Evolutionary conservation across 768 basidiomycete species (phyloP).

Genomic region (Podaxis sp.): DNA sequence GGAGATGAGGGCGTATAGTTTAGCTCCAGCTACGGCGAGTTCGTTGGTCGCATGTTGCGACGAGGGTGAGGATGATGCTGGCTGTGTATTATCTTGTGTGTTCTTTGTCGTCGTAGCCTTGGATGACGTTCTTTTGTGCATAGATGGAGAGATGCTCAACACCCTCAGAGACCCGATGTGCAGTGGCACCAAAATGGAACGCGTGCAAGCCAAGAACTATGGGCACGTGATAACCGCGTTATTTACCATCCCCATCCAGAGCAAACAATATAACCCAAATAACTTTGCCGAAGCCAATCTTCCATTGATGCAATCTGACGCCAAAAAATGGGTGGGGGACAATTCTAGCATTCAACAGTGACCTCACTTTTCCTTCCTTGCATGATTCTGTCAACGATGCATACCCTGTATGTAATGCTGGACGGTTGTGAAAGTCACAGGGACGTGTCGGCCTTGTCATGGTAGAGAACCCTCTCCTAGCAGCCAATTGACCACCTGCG

Average conservation of each 20-base stretch:
- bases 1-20: constrained; percentile 7
- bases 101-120: constrained; percentile 1
- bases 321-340: no score
- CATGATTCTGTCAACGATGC: no score
- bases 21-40: neutral
- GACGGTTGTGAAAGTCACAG: no score
- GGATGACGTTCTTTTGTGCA: constrained; percentile 13
- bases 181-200: neutral
- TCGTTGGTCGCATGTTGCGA: constrained; percentile 5
- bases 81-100: neutral
- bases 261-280: neutral
- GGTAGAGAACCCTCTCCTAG: no score
- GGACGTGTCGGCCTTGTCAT: no score
- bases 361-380: no score
- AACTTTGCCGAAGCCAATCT: no score
- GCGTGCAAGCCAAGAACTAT: neutral
- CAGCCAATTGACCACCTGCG: no score
- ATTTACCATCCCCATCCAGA: neutral
- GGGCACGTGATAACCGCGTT: constrained; percentile 9
- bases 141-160: neutral
- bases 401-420: no score
- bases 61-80: constrained; percentile 3
- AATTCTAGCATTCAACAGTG: no score
- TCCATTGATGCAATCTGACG: no score
- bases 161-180: neutral